Conservation (phyloP, 441 rosid species). For the Melastoma candidum region DNA sequence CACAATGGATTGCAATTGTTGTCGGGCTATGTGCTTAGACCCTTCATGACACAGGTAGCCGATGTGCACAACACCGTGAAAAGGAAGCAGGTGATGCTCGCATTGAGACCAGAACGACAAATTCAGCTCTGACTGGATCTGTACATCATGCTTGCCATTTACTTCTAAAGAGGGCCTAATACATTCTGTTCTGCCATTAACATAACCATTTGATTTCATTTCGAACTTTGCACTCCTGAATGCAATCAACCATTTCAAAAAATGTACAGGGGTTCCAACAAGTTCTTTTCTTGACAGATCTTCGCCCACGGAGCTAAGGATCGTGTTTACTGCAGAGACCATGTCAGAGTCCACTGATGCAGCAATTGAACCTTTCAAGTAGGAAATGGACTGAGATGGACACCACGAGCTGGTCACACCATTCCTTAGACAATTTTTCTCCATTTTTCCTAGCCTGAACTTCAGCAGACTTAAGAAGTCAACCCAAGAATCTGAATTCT, state of each 20-base stretch:
- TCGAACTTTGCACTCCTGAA: slow-evolving; percentile 55
- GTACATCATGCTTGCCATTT: slow-evolving; percentile 19
- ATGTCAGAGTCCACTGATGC: slow-evolving; percentile 36
- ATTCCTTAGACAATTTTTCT: slow-evolving; percentile 20
- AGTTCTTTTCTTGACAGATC: slow-evolving; percentile 85
- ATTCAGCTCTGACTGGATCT: slow-evolving; percentile 47
- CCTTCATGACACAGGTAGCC: slow-evolving; percentile 60
- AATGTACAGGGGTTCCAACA: slow-evolving; percentile 55
- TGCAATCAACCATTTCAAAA: slow-evolving; percentile 71
- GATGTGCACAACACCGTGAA: slow-evolving; percentile 78
- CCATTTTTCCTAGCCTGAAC: slow-evolving; percentile 44
- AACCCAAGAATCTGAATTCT: slow-evolving; percentile 48
- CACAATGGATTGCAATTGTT: slow-evolving; percentile 61
- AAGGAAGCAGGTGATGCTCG: slow-evolving; percentile 95
- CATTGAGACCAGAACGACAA: slow-evolving; percentile 83
- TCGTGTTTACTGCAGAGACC: slow-evolving; percentile 60
- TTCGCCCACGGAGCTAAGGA: slow-evolving; percentile 68
- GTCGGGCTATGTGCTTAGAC: slow-evolving; percentile 29
- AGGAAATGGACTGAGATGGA: slow-evolving; percentile 20
- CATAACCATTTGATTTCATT: slow-evolving; percentile 46
- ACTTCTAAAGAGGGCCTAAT: slow-evolving; percentile 24
- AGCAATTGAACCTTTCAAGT: slow-evolving; percentile 22
- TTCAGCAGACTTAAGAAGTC: slow-evolving; percentile 64
- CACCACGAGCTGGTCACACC: slow-evolving; percentile 47
- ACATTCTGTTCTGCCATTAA: slow-evolving; percentile 17